Conservation (phyloP, 495 filamentous ascomycete species). For the Bacidia rubella region DNA sequence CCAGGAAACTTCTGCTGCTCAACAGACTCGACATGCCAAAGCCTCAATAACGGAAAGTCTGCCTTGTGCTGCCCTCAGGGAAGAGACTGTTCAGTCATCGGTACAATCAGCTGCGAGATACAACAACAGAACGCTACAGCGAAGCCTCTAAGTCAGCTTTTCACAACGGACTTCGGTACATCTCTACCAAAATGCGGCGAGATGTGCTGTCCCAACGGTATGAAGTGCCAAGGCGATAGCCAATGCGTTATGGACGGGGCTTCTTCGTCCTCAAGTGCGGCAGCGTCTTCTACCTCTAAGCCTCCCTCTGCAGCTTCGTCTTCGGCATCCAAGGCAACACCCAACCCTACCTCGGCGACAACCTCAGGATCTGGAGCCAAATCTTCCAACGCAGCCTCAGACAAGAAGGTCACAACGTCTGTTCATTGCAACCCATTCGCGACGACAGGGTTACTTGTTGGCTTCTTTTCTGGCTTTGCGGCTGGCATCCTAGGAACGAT, state of each 20-base stretch:
- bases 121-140: slow-evolving; percentile 46
- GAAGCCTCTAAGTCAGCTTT: slow-evolving; percentile 48
- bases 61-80: slow-evolving; percentile 66
- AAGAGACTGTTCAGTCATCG: slow-evolving; percentile 47
- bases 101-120: slow-evolving; percentile 59
- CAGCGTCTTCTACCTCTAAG: slow-evolving; percentile 22
- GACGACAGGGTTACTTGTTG: slow-evolving; percentile 39
- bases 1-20: slow-evolving; percentile 69
- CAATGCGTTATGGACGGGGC: slow-evolving; percentile 25
- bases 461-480: slow-evolving; percentile 50
- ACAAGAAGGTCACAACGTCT: slow-evolving; percentile 12
- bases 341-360: slow-evolving; percentile 15
- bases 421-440: slow-evolving; percentile 31
- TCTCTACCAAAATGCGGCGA: slow-evolving; percentile 43
- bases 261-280: slow-evolving; percentile 13
- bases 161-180: slow-evolving; percentile 50
- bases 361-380: neutral
- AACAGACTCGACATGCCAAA: slow-evolving; percentile 43
- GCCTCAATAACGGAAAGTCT: slow-evolving; percentile 52
- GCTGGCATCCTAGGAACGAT: slow-evolving; percentile 37
- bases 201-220: slow-evolving; percentile 68
- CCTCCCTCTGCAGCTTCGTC: slow-evolving; percentile 21
- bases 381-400: slow-evolving; percentile 14
- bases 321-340: slow-evolving; percentile 20
- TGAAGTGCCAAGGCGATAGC: slow-evolving; percentile 40